Conservation (phyloP, 768 basidiomycete genomes). For the Boletellus ananas region DNA sequence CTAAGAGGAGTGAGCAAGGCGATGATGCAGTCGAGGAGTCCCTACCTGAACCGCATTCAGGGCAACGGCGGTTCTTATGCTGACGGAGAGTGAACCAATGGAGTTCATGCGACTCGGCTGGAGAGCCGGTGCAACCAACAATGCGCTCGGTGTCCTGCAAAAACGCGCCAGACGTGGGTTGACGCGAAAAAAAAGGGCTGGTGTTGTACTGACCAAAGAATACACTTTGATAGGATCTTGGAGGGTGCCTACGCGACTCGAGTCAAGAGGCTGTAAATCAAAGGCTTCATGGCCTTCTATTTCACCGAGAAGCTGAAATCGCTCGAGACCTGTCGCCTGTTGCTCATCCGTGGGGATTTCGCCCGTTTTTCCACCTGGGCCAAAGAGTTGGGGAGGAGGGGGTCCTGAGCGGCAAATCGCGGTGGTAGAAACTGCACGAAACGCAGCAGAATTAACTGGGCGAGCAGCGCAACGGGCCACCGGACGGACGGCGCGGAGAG, state of each 20-base stretch:
- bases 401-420: constrained; percentile 54
- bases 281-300: constrained; percentile 87
- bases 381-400: constrained; percentile 63
- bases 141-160: constrained; percentile 73
- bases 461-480: constrained; percentile 19
- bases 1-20: constrained; percentile 36
- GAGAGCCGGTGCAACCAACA: constrained; percentile 92
- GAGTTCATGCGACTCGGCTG: constrained; percentile 93
- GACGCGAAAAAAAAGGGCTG: neutral
- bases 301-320: constrained; percentile 87
- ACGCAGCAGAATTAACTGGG: constrained; percentile 22
- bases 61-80: constrained; percentile 74
- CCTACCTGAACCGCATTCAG: constrained; percentile 91
- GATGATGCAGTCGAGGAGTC: constrained; percentile 5
- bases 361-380: constrained; percentile 67
- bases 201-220: constrained; percentile 61
- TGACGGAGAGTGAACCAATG: constrained; percentile 74
- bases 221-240: constrained; percentile 83
- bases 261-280: constrained; percentile 79
- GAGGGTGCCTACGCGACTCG: constrained; percentile 84
- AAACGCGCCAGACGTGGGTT: neutral
- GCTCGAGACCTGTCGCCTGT: constrained; percentile 95
- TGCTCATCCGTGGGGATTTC: constrained; percentile 79
- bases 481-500: constrained; percentile 28
- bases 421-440: constrained; percentile 60